These are phyloP conservation scores for Phytopythium oedochilum DNA, from an alignment of 352 stramenopile genomes.

Conservation along the genomic window DNA sequence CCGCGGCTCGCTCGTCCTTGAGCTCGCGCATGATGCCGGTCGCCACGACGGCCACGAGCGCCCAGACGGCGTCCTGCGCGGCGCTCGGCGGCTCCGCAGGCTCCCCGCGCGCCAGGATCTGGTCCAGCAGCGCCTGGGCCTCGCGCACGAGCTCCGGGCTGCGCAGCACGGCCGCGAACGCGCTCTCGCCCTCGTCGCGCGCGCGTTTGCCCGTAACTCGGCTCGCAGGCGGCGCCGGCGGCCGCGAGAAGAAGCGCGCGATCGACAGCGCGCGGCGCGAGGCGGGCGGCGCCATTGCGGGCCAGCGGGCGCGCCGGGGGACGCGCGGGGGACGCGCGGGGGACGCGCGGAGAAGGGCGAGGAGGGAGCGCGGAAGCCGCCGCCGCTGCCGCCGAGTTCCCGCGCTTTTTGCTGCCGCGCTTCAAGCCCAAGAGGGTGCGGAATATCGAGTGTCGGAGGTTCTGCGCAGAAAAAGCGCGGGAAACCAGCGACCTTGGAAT, in stretches of 20 bases:
- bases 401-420: slow-evolving; percentile 23
- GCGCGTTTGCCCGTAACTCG: slow-evolving; percentile 1
- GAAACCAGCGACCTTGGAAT: not conserved
- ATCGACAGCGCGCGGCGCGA: not conserved
- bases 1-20: slow-evolving; percentile 12
- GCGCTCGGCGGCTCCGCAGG: slow-evolving; percentile 5
- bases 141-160: slow-evolving; percentile 22
- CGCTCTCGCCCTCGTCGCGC: slow-evolving; percentile 16
- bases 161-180: slow-evolving; percentile 15
- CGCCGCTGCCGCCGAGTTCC: slow-evolving; percentile 11
- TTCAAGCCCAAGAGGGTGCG: not conserved
- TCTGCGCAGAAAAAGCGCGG: slow-evolving; percentile 3
- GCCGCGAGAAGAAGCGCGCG: not conserved
- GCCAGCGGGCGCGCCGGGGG: no score
- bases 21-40: slow-evolving; percentile 38
- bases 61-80: slow-evolving; percentile 25
- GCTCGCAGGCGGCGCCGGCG: not conserved
- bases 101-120: slow-evolving; percentile 23
- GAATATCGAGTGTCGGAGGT: not conserved
- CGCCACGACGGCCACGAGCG: slow-evolving; percentile 41
- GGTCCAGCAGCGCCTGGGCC: slow-evolving; percentile 33
- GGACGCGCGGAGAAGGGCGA: not conserved
- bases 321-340: not conserved
- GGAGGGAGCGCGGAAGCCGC: no score
- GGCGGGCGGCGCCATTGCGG: not conserved